These are phyloP conservation scores for Diaporthe eres DNA, from an alignment of 2,329 filamentous ascomycete species.

Conservation along the genomic window DNA sequence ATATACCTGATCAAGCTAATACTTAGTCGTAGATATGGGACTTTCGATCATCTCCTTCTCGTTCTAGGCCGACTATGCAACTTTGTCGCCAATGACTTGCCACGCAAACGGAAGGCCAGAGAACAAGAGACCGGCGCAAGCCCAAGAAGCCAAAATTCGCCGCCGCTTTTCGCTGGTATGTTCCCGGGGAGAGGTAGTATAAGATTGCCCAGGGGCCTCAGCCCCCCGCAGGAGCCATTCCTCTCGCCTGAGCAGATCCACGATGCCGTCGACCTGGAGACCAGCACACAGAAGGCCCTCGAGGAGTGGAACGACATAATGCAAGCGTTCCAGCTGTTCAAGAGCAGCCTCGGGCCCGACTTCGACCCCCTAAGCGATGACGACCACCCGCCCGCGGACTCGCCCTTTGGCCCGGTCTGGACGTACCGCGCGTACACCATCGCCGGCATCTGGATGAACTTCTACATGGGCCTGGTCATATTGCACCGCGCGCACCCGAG, in stretches of 20 bases:
- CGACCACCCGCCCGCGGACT: slow-evolving; percentile 70
- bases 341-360: slow-evolving; percentile 76
- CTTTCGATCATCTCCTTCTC: slow-evolving; percentile 88
- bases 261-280: slow-evolving; percentile 72
- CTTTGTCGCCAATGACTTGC: slow-evolving; percentile 83
- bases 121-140: slow-evolving; percentile 69
- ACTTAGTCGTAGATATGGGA: slow-evolving; percentile 75
- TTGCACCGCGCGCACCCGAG: slow-evolving; percentile 86
- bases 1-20: slow-evolving; percentile 44
- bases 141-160: slow-evolving; percentile 48
- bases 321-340: slow-evolving; percentile 77
- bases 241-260: slow-evolving; percentile 53
- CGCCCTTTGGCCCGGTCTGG: slow-evolving; percentile 86
- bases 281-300: slow-evolving; percentile 77
- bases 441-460: slow-evolving; percentile 88
- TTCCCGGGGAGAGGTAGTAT: slow-evolving; percentile 67
- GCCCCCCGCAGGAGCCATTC: slow-evolving; percentile 59
- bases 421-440: slow-evolving; percentile 91
- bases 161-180: slow-evolving; percentile 68
- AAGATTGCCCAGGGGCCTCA: slow-evolving; percentile 68
- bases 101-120: slow-evolving; percentile 80
- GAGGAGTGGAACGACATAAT: slow-evolving; percentile 85
- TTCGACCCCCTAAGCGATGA: slow-evolving; percentile 84
- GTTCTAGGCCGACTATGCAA: slow-evolving; percentile 84
- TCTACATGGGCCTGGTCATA: slow-evolving; percentile 87